Conservation (phyloP, 2,329 filamentous ascomycete species). For the Mollisia scopiformis region DNA sequence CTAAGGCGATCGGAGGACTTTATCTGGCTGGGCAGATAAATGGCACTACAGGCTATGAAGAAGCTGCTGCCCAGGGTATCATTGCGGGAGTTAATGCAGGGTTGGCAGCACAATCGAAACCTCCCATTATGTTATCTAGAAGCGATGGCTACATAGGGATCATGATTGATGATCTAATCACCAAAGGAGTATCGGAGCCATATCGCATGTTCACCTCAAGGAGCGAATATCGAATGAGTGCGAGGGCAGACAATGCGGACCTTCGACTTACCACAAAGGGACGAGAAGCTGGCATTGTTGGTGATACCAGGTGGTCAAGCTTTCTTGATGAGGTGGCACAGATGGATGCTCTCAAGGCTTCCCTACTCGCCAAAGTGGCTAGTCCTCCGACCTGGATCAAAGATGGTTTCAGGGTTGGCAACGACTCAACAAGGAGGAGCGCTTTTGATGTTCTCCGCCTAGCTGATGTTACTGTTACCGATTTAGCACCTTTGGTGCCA, state of each 20-base stretch:
- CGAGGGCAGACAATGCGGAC: constrained; percentile 93
- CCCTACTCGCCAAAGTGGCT: constrained; percentile 61
- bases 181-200: constrained; percentile 94
- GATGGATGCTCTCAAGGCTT: constrained; percentile 65
- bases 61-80: constrained; percentile 91
- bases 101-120: constrained; percentile 69
- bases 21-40: constrained; percentile 98
- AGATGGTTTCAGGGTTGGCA: constrained; percentile 69
- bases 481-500: constrained; percentile 61
- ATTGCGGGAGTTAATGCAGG: constrained; percentile 94
- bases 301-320: constrained; percentile 74
- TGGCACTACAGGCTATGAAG: constrained; percentile 96
- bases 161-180: constrained; percentile 97
- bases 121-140: constrained; percentile 70
- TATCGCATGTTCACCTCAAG: constrained; percentile 98
- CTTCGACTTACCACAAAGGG: constrained; percentile 80
- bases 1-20: constrained; percentile 85
- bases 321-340: constrained; percentile 69
- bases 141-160: constrained; percentile 96
- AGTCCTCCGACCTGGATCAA: constrained; percentile 68
- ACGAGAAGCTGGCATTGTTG: constrained; percentile 74
- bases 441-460: constrained; percentile 82
- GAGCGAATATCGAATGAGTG: constrained; percentile 92
- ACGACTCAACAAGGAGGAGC: constrained; percentile 67
- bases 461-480: constrained; percentile 58